These are phyloP conservation scores for Musa troglodytarum DNA, from an alignment of 176 grass and related monocot genomes.

Conservation along the genomic window DNA sequence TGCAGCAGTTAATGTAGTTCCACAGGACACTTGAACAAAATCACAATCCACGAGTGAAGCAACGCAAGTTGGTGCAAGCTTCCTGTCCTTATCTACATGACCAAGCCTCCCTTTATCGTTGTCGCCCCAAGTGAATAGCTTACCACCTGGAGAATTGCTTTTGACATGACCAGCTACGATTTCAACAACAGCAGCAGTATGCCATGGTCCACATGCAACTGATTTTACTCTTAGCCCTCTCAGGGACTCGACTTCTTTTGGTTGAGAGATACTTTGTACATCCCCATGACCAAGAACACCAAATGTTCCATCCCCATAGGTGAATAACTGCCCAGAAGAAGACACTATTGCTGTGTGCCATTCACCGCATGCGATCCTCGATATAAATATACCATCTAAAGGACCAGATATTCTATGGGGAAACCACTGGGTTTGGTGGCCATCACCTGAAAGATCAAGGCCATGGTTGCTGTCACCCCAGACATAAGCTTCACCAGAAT, in stretches of 20 bases:
- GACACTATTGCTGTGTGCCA: constrained; percentile 90
- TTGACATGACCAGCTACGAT: constrained; percentile 36
- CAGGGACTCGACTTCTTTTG: constrained; percentile 70
- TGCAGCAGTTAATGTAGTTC: constrained; percentile 51
- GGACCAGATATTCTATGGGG: constrained; percentile 49
- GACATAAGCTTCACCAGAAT: constrained; percentile 69
- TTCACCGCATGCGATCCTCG: constrained; percentile 68
- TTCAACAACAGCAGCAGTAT: constrained; percentile 83
- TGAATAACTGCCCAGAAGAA: constrained; percentile 67
- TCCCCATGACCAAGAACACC: constrained; percentile 90
- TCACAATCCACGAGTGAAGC: constrained; percentile 64
- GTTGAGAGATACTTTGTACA: constrained; percentile 49
- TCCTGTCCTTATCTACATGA: constrained; percentile 55
- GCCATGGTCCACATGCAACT: constrained; percentile 84
- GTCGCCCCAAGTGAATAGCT: constrained; percentile 90
- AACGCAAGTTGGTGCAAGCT: constrained; percentile 56
- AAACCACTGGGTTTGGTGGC: constrained; percentile 54
- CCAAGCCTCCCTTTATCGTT: constrained; percentile 75
- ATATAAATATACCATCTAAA: constrained; percentile 56
- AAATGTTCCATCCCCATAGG: constrained; percentile 89
- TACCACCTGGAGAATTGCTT: constrained; percentile 49
- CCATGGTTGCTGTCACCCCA: constrained; percentile 54
- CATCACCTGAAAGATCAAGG: constrained; percentile 34
- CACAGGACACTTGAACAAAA: constrained; percentile 77
- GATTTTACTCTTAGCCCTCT: constrained; percentile 70